Evolutionary conservation across 1,284 basidiomycete genomes (phyloP).

Genomic region (Ustilago loliicola): DNA sequence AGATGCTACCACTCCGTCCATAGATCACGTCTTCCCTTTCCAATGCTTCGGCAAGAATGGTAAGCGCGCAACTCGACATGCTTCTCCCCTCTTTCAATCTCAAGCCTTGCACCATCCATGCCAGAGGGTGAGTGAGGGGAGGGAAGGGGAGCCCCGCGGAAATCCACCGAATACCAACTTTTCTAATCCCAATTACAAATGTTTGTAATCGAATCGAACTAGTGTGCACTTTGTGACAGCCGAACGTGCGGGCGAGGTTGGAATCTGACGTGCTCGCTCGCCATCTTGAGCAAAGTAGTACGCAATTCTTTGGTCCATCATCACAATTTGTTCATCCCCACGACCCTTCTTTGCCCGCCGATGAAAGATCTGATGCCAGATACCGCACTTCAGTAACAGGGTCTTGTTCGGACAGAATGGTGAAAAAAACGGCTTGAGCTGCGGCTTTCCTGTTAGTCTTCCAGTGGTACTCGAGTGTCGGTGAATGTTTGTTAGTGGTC

Average conservation of each 20-base stretch:
- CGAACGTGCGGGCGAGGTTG: constrained; percentile 16
- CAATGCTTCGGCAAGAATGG: neutral
- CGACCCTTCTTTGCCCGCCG: neutral
- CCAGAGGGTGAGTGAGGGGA: too few relatives aligned
- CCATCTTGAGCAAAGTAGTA: constrained; percentile 19
- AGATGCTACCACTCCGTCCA: constrained; percentile 1
- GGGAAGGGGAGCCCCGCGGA: neutral
- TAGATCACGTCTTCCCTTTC: constrained; percentile 2
- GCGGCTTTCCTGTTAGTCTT: too few relatives aligned
- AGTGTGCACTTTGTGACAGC: constrained; percentile 47
- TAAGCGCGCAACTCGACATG: constrained; percentile 1
- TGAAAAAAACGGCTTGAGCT: too few relatives aligned
- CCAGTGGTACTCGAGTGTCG: neutral
- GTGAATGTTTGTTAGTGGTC: neutral
- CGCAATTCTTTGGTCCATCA: constrained; percentile 16
- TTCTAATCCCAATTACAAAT: constrained; percentile 16
- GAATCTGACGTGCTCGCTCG: constrained; percentile 47
- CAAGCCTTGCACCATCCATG: constrained; percentile 1
- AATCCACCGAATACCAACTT: neutral
- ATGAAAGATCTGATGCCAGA: too few relatives aligned
- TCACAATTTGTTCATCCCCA: neutral
- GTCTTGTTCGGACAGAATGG: too few relatives aligned
- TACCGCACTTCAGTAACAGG: too few relatives aligned
- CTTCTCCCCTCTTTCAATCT: neutral
- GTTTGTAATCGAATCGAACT: constrained; percentile 7